Conservation (phyloP, 192 early-diverging fungal species). For the Gamsiella multidivaricata region DNA sequence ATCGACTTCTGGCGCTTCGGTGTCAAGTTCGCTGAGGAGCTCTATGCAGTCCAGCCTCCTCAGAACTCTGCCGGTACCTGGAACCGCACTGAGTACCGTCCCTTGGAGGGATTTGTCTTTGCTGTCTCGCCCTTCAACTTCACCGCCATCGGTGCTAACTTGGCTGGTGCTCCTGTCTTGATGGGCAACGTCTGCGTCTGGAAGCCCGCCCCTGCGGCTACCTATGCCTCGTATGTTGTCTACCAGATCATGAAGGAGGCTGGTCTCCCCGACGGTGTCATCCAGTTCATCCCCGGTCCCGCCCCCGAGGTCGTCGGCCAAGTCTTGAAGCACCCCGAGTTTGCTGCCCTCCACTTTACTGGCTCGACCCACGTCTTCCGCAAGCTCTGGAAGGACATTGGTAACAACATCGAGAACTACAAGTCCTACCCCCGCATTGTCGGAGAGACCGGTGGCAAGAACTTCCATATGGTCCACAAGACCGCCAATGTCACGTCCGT, state of each 20-base stretch:
- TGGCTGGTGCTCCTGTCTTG: constrained; percentile 91
- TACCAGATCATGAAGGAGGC: constrained; percentile 93
- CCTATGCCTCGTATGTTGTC: constrained; percentile 92
- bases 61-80: constrained; percentile 86
- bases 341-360: constrained; percentile 97
- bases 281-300: constrained; percentile 96
- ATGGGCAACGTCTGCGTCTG: constrained; percentile 99
- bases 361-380: constrained; percentile 94
- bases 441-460: constrained; percentile 99
- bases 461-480: constrained; percentile 96
- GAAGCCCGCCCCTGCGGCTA: constrained; percentile 93
- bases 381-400: constrained; percentile 92
- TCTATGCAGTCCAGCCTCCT: constrained; percentile 93
- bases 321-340: constrained; percentile 89
- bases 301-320: constrained; percentile 83
- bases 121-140: constrained; percentile 99
- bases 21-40: constrained; percentile 91
- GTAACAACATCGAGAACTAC: constrained; percentile 91
- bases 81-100: constrained; percentile 97
- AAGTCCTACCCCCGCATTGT: constrained; percentile 96
- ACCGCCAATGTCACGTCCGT: constrained; percentile 79
- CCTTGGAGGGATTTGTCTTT: constrained; percentile 97
- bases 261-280: constrained; percentile 95
- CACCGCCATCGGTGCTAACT: constrained; percentile 98
- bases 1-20: constrained; percentile 97